Conservation (phyloP, 176 grass and related monocot species). For the Triticum aestivum region IWGSC_CS_RefSeq_v2.1 NC_057804.1:99922299-99922798, state of each 20-base stretch:
- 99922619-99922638: neutral
- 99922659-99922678: constrained; percentile 26
- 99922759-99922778: constrained; percentile 79
- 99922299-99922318: constrained; percentile 99
- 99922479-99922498: constrained; percentile 18
- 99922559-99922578: constrained; percentile 94
- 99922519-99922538: constrained; percentile 98
- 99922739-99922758: constrained; percentile 82
- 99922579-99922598: constrained; percentile 86
- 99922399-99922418: constrained; percentile 87
- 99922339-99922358: constrained; percentile 94
- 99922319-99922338: constrained; percentile 95
- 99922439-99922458: constrained; percentile 82
- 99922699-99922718: constrained; percentile 85
- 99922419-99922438: constrained; percentile 96
- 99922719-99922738: constrained; percentile 75
- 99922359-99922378: constrained; percentile 97
- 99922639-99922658: neutral
- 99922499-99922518: constrained; percentile 25
- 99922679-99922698: neutral
- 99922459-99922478: constrained; percentile 30
- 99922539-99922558: constrained; percentile 84
- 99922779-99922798: constrained; percentile 93
- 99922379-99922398: constrained; percentile 92
- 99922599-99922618: constrained; percentile 95